Conservation (phyloP, 1,284 basidiomycete genomes). For the Agroathelia rolfsii region DNA sequence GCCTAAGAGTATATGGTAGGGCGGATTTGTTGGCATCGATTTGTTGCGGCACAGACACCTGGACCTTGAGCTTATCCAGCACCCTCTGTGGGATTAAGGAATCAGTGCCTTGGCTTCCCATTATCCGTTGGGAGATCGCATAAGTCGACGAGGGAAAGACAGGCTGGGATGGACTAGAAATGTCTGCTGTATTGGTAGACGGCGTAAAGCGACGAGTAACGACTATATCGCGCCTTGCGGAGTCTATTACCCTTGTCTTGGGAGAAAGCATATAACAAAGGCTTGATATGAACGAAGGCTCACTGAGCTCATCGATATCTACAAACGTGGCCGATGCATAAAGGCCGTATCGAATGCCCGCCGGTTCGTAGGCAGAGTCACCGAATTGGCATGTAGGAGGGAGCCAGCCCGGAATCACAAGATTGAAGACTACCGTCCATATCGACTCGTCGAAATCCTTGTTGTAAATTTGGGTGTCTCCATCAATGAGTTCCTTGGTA, state of each 20-base stretch:
- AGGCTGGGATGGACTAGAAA: constrained; percentile 13
- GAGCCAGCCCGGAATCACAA: constrained; percentile 71
- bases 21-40: constrained; percentile 34
- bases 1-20: constrained; percentile 45
- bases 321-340: constrained; percentile 54
- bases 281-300: constrained; percentile 25
- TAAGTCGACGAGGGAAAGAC: constrained; percentile 25
- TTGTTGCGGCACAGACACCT: constrained; percentile 49
- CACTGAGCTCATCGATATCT: constrained; percentile 28
- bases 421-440: constrained; percentile 66
- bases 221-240: constrained; percentile 23
- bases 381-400: constrained; percentile 47
- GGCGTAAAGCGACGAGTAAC: constrained; percentile 33
- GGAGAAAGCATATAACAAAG: constrained; percentile 37
- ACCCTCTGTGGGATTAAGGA: too few relatives aligned
- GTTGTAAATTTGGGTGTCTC: too few relatives aligned
- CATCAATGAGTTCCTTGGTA: constrained; percentile 46
- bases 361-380: constrained; percentile 23
- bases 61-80: constrained; percentile 49
- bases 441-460: constrained; percentile 46
- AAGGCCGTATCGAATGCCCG: constrained; percentile 54
- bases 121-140: too few relatives aligned
- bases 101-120: too few relatives aligned
- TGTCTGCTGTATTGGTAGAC: constrained; percentile 32
- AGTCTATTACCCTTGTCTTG: constrained; percentile 27